Conservation (phyloP, 2,329 filamentous ascomycete genomes). For the Talaromyces sp. region DNA sequence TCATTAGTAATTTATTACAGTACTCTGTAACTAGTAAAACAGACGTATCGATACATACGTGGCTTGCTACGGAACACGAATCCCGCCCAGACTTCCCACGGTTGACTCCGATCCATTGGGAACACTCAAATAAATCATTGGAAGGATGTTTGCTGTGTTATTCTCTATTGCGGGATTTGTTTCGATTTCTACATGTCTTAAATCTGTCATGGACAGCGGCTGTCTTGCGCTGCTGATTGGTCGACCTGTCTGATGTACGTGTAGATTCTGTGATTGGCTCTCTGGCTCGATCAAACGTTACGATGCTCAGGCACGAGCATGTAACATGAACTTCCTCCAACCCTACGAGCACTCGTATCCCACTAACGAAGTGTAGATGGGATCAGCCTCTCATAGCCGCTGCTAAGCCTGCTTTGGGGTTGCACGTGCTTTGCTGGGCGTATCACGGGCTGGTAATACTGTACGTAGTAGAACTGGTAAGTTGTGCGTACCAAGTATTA, state of each 20-base stretch:
- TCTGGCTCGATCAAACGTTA: background rate
- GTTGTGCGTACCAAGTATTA: background rate
- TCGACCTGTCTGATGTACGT: background rate
- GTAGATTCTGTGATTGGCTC: background rate
- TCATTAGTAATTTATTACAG: background rate
- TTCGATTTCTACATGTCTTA: background rate
- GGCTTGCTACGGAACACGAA: background rate
- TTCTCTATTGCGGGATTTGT: too few relatives aligned
- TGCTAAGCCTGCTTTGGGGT: background rate
- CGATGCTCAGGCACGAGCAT: slow-evolving; percentile 12
- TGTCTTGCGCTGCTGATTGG: background rate
- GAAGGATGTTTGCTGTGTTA: background rate
- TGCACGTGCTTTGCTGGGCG: background rate
- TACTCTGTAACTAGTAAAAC: background rate
- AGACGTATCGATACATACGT: background rate
- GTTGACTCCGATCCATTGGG: background rate
- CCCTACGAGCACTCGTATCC: background rate
- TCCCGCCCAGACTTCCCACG: background rate
- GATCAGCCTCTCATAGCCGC: background rate
- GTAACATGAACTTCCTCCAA: background rate
- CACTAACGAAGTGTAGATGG: background rate
- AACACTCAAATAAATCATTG: background rate
- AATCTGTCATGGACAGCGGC: background rate
- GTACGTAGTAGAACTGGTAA: too few relatives aligned
- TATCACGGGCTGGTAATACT: background rate